Evolutionary conservation across 164 flowering plant species (phyloP).

Genomic region (Litsea cubeba): DNA sequence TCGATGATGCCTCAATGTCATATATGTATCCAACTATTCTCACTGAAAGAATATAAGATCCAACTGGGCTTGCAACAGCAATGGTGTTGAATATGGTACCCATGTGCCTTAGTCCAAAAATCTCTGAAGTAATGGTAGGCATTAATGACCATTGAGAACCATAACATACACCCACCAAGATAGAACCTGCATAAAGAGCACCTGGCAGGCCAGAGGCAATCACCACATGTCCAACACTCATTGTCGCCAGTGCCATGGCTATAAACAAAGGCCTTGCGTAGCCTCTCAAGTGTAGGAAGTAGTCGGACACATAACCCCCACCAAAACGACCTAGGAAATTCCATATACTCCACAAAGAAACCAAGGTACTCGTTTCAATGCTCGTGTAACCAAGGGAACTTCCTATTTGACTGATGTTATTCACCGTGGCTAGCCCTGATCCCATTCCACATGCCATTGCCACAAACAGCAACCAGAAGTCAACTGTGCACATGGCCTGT

Average conservation of each 20-base stretch:
- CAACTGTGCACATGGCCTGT: slow-evolving; percentile 50
- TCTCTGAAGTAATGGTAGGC: slow-evolving; percentile 85
- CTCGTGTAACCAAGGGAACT: slow-evolving; percentile 74
- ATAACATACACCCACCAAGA: slow-evolving; percentile 77
- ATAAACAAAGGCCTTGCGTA: slow-evolving; percentile 75
- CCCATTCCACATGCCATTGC: slow-evolving; percentile 92
- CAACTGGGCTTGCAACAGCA: slow-evolving; percentile 77
- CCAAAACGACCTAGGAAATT: slow-evolving; percentile 95
- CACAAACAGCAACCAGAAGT: slow-evolving; percentile 79
- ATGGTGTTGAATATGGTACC: slow-evolving; percentile 90
- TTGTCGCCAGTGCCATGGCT: slow-evolving; percentile 54
- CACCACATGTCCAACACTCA: slow-evolving; percentile 63
- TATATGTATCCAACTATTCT: slow-evolving; percentile 72
- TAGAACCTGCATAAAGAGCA: slow-evolving; percentile 63
- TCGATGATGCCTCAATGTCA: slow-evolving; percentile 49
- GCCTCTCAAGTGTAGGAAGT: slow-evolving; percentile 54
- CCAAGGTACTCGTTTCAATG: slow-evolving; percentile 51
- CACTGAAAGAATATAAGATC: slow-evolving; percentile 79
- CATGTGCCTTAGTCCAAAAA: slow-evolving; percentile 67
- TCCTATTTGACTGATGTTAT: slow-evolving; percentile 90
- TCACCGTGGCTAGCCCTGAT: slow-evolving; percentile 82
- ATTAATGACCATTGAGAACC: slow-evolving; percentile 93
- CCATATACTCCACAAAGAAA: slow-evolving; percentile 95
- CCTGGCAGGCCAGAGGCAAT: slow-evolving; percentile 76
- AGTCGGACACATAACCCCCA: slow-evolving; percentile 80